A percentile compares a stretch with the other conserved stretches of the same genome.
These are phyloP conservation scores for Endoconidiophora laricicola DNA, from an alignment of 2,329 filamentous ascomycete genomes.

Conservation along the genomic window DNA sequence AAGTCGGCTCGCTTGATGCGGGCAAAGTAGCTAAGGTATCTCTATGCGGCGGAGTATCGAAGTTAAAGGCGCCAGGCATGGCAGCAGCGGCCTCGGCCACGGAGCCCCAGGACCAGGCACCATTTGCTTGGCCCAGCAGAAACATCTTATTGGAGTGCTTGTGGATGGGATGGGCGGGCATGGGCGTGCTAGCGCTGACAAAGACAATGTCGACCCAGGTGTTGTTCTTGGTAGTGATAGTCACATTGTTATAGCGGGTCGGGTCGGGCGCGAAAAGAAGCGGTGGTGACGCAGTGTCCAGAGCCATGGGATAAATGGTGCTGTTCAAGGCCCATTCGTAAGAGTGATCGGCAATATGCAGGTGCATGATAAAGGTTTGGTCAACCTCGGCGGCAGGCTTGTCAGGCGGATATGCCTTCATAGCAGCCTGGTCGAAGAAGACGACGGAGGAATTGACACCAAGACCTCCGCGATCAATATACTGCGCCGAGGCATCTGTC, in stretches of 20 bases:
- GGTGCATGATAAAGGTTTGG: slow-evolving; percentile 27
- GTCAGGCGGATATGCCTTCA: slow-evolving; percentile 31
- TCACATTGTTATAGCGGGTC: slow-evolving; percentile 25
- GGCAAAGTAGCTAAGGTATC: slow-evolving; percentile 23
- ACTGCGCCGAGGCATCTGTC: slow-evolving; percentile 22
- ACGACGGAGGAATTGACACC: slow-evolving; percentile 18
- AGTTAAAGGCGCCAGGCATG: slow-evolving; percentile 36
- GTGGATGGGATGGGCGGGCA: slow-evolving; percentile 42
- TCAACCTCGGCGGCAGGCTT: slow-evolving; percentile 27
- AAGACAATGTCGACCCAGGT: slow-evolving; percentile 42
- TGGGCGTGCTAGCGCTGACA: slow-evolving; percentile 25
- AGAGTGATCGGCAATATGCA: slow-evolving; percentile 25
- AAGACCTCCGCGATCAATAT: slow-evolving; percentile 25
- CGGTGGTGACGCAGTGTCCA: slow-evolving; percentile 23
- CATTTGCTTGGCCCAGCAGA: slow-evolving; percentile 34
- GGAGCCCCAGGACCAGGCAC: slow-evolving; percentile 33
- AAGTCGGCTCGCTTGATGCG: slow-evolving; percentile 14
- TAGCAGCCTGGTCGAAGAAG: slow-evolving; percentile 26
- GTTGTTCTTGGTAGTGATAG: slow-evolving; percentile 28
- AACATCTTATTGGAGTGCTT: slow-evolving; percentile 48
- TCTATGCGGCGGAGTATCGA: slow-evolving; percentile 35
- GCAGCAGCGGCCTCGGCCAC: slow-evolving; percentile 34
- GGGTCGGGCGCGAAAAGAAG: slow-evolving; percentile 28
- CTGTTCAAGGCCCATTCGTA: slow-evolving; percentile 38
- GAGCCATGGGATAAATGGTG: slow-evolving; percentile 23